Evolutionary conservation across 106 monocot genomes (phyloP).

Genomic region (Apostasia ramifera): DNA sequence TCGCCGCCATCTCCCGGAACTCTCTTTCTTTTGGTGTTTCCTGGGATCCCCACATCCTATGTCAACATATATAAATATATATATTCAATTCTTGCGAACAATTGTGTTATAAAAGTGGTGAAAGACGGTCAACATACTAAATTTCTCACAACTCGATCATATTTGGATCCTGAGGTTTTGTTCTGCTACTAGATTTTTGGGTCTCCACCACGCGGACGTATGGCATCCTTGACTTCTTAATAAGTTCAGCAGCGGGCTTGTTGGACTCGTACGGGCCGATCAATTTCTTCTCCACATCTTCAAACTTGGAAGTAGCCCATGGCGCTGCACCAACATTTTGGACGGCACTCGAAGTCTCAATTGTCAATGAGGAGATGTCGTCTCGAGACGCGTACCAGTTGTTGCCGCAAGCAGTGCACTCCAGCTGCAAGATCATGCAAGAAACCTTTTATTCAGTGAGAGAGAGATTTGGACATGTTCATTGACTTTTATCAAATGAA

Average conservation of each 20-base stretch:
- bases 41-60: no score
- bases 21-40: no score
- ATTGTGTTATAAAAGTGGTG: no score
- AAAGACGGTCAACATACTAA: no score
- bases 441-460: no score
- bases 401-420: conserved; percentile 74
- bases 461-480: neutral
- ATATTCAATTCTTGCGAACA: no score
- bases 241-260: conserved; percentile 26
- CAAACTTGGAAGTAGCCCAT: conserved; percentile 77
- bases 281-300: conserved; percentile 59
- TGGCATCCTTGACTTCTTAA: conserved; percentile 37
- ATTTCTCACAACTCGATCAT: no score
- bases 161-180: conserved; percentile 29
- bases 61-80: no score
- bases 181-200: conserved; percentile 49
- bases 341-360: conserved; percentile 40
- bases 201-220: conserved; percentile 29
- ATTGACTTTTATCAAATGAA: neutral
- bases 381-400: conserved; percentile 73
- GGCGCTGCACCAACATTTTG: conserved; percentile 76
- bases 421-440: conserved; percentile 34
- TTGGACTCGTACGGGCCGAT: conserved; percentile 54
- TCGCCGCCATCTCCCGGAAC: no score
- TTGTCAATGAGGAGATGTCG: conserved; percentile 60